These are phyloP conservation scores for Monilinia aucupariae DNA, from an alignment of 2,329 filamentous ascomycete genomes.

Conservation along the genomic window DNA sequence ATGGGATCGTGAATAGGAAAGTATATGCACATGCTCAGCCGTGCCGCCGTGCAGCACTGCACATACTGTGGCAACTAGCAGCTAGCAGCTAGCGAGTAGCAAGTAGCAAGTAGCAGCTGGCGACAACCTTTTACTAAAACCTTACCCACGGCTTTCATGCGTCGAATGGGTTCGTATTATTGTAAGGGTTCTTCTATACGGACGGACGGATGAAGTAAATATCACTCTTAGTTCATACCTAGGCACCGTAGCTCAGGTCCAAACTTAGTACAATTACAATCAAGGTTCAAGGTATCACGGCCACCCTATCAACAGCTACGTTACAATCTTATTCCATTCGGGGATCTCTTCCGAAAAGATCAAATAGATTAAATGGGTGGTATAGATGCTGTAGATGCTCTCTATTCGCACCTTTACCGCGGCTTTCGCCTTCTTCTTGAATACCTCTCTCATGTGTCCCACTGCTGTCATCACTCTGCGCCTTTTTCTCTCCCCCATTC, in stretches of 20 bases:
- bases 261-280: not conserved
- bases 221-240: no score
- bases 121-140: no score
- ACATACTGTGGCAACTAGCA: no score
- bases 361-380: not conserved
- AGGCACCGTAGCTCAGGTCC: not conserved
- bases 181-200: not conserved
- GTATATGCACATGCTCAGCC: not conserved
- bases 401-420: not conserved
- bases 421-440: not conserved
- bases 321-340: not conserved
- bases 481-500: no score
- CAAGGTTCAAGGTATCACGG: not conserved
- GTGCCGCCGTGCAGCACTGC: no score
- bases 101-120: no score
- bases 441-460: no score
- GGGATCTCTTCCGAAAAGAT: constrained; percentile 8
- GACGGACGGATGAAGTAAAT: no score
- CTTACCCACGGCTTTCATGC: not conserved
- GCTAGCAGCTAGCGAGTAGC: no score
- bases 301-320: not conserved
- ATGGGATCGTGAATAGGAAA: not conserved
- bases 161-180: not conserved
- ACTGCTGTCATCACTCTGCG: no score
- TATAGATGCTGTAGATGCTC: not conserved